Evolutionary conservation across 1,139 yeast species (phyloP), one percentile per base, ranked within the genome.

Genomic region (Saccharomyces hybrid): DNA sequence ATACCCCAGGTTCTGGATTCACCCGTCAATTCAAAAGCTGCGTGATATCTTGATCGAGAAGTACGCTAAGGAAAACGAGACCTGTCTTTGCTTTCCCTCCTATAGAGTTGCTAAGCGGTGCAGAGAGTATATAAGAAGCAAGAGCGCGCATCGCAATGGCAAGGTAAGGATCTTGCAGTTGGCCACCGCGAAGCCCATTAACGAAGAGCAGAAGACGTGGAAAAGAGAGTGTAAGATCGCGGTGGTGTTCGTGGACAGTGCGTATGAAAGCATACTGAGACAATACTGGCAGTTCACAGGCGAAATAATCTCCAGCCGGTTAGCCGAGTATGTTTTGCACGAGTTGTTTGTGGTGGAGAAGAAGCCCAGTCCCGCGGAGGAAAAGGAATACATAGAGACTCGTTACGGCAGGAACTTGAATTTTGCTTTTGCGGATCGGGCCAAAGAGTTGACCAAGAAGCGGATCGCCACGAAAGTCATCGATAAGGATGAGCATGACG

Each of bases 211-310:
- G 60, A 76, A 74, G 54, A 77, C 82, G 1, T 79, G 78, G 55
- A 75, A 82, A 55, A 74, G 81, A 27, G 91, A 83, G 58, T 81
- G 91, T 7, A 79, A 79, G 52, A 79, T 91, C 55, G 87, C 93
- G 0, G 87, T 83, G 31, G 88, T 89, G 2, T 86, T 93, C 61
- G 84, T 86, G 64, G 74, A 77, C 2, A 66, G 72, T 1, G 81
- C 79, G 52, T 66, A 60, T 46, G 82, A 75, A 60, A 70, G 80
- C 1, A 69, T 86, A 5, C 93, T 95, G 29, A 90, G 88, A 67
- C 83, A 82, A 62, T 93, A 88, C 72, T 93, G 99, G 99, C 97
- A 91, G 69, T 97, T 90, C 65, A 78, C 96, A 0, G 99, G 99
- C 32, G 98, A 93, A 70, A 97, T 97, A 8, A 80, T 93, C 48